A percentile compares a stretch with the other conserved stretches of the same genome.
Conservation (phyloP, 371 early-diverging fungal species). For the Mortierella sp. region DNA sequence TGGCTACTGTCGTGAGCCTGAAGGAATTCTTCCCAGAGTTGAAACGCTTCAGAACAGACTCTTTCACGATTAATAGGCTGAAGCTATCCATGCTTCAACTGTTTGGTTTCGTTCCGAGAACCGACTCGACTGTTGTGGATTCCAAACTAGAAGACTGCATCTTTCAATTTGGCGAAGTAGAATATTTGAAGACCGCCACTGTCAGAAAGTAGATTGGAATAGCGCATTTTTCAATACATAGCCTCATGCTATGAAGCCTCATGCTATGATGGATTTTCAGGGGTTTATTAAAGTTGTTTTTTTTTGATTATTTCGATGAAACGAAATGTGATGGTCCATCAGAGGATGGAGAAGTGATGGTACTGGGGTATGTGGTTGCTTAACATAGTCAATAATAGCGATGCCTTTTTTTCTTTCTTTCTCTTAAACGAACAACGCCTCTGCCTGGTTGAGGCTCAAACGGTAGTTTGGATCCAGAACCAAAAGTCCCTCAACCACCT, state of each 20-base stretch:
- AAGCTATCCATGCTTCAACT: not conserved
- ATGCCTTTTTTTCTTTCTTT: not conserved
- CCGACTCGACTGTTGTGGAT: not conserved
- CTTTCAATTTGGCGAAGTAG: slow-evolving; percentile 13
- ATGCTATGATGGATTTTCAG: too few species aligned
- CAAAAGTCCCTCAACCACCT: slow-evolving; percentile 44
- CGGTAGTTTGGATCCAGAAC: slow-evolving; percentile 46
- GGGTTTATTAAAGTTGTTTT: too few species aligned
- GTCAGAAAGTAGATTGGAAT: not conserved
- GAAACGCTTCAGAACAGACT: slow-evolving; percentile 12
- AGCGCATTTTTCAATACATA: too few species aligned
- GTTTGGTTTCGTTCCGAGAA: slow-evolving; percentile 7
- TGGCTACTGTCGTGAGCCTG: slow-evolving; percentile 2
- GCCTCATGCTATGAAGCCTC: too few species aligned
- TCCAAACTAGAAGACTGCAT: slow-evolving; percentile 4
- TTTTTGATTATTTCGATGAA: too few species aligned
- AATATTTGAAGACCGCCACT: not conserved
- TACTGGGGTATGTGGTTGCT: too few species aligned
- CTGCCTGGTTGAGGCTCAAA: slow-evolving; percentile 36
- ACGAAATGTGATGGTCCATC: too few species aligned
- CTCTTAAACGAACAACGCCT: slow-evolving; percentile 33
- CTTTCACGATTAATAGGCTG: not conserved
- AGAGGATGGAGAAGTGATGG: too few species aligned
- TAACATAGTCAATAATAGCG: too few species aligned
- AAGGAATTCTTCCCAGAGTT: slow-evolving; percentile 1